Base-by-base conservation (phyloP, 2,329 filamentous ascomycete species). In the Elsinoe fawcettii region DNA sequence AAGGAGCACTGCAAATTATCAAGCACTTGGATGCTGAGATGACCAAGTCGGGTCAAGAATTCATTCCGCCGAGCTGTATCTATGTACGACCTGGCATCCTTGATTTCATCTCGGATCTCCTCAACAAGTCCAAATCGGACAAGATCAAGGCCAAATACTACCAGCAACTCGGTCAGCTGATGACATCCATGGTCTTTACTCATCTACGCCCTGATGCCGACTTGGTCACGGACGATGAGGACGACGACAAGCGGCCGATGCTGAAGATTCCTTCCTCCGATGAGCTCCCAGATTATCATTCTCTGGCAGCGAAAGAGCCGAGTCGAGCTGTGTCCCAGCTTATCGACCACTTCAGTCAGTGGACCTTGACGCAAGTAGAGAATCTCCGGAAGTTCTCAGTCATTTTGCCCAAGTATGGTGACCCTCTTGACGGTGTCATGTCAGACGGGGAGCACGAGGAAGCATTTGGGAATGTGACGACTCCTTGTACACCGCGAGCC, bases 1-100 rank as follows among this genome's bases (percentile, higher is more conserved):
- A 65, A 47, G 60, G 69, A 25, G 73, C 72, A 0, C 60, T 70
- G 2, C 55, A 65, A 6, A 69, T 76, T 11, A 61, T 76, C 7
- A 58, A 70, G n/a, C 59, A 62, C 0, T 73, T 73, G 58, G 58
- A 69, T 25, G 60, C 63, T 5, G 68, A 67, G 18, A 8, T 51
- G 14, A 18, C 11, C 12, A 46, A 46, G 41, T 32, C 32, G 20
- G 34, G 27, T 8, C 9, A n/a, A 20, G 16, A 27, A 14, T 16
- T 30, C 4, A 30, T 54, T n/a, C 16, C 20, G n/a, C 30, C 30
- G 34, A 37, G 22, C 12, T 37, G 51, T 16, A 25, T 56, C n/a
- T 47, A 32, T 22, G 25, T 56, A n/a, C 39, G 54, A 12, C 54
- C 54, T 23, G 54, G 32, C n/a, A 27, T 56, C 7, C 9, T 56